Percentiles rank a stretch among this genome's conserved stretches.
These are phyloP conservation scores for Lavandula angustifolia DNA, from an alignment of 257 asterid species.

Conservation along the genomic window DNA sequence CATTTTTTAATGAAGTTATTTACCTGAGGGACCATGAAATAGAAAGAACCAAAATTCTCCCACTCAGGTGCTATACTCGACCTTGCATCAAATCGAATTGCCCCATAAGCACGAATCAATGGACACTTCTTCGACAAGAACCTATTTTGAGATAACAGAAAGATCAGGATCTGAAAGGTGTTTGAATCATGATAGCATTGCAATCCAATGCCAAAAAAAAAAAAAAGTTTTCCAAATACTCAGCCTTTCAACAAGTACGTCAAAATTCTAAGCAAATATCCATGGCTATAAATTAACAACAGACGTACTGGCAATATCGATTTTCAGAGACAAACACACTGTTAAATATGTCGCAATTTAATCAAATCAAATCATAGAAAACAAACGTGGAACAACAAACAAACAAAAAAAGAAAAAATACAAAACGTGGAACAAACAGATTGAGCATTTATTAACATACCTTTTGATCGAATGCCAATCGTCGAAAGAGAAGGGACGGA, in stretches of 20 bases:
- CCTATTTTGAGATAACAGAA: slow-evolving; percentile 40
- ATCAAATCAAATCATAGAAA: no score
- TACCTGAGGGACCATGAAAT: slow-evolving; percentile 96
- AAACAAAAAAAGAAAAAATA: not conserved
- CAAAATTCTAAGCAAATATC: not conserved
- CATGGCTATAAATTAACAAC: no score
- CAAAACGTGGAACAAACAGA: not conserved
- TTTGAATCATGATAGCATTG: not conserved
- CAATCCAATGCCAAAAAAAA: not conserved
- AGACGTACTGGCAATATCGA: no score
- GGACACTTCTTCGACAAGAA: slow-evolving; percentile 85
- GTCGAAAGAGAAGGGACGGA: slow-evolving; percentile 64
- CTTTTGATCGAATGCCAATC: slow-evolving; percentile 87
- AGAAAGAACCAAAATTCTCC: slow-evolving; percentile 87
- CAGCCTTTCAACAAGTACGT: not conserved
- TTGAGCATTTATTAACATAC: slow-evolving; percentile 30
- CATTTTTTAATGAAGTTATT: not conserved
- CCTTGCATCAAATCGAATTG: slow-evolving; percentile 79
- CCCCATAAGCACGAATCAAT: slow-evolving; percentile 91
- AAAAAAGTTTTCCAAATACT: not conserved
- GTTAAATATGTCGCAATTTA: no score
- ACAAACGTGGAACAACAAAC: no score
- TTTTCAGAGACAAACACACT: no score
- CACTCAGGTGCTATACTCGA: slow-evolving; percentile 69
- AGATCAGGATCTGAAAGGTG: slow-evolving; percentile 25